Conservation (phyloP, 169 alveolate genomes). For the Sarcocystis neurona region DNA sequence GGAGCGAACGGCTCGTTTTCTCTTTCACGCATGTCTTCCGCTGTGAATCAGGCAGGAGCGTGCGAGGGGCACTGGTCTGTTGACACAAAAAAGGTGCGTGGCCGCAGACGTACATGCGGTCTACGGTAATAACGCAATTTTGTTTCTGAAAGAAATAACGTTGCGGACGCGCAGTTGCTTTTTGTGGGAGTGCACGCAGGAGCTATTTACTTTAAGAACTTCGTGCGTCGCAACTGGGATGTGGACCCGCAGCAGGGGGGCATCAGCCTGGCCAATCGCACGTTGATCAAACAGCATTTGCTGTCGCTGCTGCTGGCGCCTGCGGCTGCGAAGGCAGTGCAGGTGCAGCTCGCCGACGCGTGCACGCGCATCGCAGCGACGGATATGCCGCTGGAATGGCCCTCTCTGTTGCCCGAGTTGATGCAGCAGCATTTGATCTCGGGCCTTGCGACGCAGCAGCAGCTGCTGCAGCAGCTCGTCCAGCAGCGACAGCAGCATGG, state of each 20-base stretch:
- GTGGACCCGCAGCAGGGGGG: conserved; percentile 29
- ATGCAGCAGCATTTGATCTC: conserved; percentile 28
- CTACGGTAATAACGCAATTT: too few relatives aligned
- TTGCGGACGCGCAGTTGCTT: too few relatives aligned
- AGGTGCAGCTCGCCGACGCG: conserved; percentile 49
- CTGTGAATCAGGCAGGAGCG: too few relatives aligned
- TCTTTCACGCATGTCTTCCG: too few relatives aligned
- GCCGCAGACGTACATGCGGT: too few relatives aligned
- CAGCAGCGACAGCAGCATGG: too few relatives aligned
- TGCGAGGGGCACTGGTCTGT: too few relatives aligned
- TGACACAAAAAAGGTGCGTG: too few relatives aligned
- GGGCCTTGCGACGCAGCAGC: conserved; percentile 20
- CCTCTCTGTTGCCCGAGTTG: conserved; percentile 33
- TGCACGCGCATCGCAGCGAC: conserved; percentile 41
- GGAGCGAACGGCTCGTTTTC: too few relatives aligned
- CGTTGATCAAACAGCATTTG: conserved; percentile 44
- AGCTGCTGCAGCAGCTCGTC: conserved; percentile 1
- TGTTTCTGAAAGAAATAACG: too few relatives aligned
- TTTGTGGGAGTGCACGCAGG: conserved; percentile 1
- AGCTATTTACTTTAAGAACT: conserved; percentile 55
- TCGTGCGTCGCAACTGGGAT: conserved; percentile 47
- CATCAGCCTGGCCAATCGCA: conserved; percentile 34
- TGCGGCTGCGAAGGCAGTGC: conserved; percentile 19
- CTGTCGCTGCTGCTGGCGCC: conserved; percentile 20
- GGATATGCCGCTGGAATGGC: conserved; percentile 62